These are phyloP conservation scores for Backusella parvicylindrica DNA, from an alignment of 192 early-diverging fungal species.

Conservation along the genomic window DNA sequence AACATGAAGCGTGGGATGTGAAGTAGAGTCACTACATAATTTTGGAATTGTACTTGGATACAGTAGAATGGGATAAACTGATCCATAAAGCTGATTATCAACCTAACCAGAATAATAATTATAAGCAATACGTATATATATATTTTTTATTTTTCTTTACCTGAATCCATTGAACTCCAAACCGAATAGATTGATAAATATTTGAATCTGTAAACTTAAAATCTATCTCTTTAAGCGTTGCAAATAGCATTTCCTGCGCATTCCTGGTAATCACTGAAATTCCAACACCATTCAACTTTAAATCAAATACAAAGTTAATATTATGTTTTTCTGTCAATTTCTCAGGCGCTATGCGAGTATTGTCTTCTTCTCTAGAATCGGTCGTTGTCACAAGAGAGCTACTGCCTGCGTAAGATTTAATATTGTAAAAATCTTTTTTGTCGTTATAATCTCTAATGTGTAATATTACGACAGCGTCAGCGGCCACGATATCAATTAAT, in stretches of 20 bases:
- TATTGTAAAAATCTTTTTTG: slow-evolving; percentile 41
- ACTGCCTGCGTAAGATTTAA: slow-evolving; percentile 18
- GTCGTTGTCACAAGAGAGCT: not conserved
- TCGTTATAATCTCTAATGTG: slow-evolving; percentile 48
- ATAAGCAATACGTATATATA: not conserved
- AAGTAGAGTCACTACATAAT: slow-evolving; percentile 36
- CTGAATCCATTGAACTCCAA: slow-evolving; percentile 74
- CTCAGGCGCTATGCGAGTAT: not conserved
- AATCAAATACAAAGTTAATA: slow-evolving; percentile 42
- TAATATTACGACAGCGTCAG: slow-evolving; percentile 51
- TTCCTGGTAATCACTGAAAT: slow-evolving; percentile 68
- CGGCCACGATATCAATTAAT: slow-evolving; percentile 56
- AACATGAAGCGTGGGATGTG: slow-evolving; percentile 49
- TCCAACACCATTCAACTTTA: slow-evolving; percentile 74
- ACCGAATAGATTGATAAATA: slow-evolving; percentile 57
- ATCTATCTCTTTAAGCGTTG: slow-evolving; percentile 62
- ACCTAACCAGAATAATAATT: slow-evolving; percentile 42
- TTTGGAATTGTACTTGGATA: slow-evolving; percentile 80
- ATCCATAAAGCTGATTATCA: slow-evolving; percentile 81
- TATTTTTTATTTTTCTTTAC: not conserved
- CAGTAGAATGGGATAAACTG: slow-evolving; percentile 73
- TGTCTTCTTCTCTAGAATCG: slow-evolving; percentile 13
- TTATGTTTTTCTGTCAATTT: slow-evolving; percentile 7
- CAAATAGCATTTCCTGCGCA: slow-evolving; percentile 72
- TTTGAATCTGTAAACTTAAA: slow-evolving; percentile 67